phyloP scores from a whole-genome alignment of 2,329 filamentous ascomycete genomes.

The Fusarium fujikuroi region DNA sequence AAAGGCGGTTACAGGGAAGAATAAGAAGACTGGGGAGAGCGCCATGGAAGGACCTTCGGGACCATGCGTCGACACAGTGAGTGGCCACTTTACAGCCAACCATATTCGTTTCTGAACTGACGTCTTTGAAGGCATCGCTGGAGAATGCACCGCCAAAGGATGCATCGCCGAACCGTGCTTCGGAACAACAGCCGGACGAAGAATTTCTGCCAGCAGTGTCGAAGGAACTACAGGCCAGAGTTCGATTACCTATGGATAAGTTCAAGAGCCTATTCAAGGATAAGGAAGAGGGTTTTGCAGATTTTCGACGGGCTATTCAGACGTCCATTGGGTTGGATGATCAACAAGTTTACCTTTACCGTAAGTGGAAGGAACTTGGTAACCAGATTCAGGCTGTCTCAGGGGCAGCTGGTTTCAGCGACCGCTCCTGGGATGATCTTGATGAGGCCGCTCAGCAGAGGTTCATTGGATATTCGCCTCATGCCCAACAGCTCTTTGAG shows the following conservation, averaged over 20 bases:
- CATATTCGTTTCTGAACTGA: not conserved
- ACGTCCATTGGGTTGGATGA: fast-evolving
- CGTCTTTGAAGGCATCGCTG: not conserved
- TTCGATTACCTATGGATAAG: too few relatives aligned
- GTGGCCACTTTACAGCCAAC: not conserved
- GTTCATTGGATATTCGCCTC: not conserved
- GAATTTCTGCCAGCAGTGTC: not conserved
- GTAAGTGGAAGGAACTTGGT: fast-evolving
- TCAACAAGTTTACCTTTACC: not conserved
- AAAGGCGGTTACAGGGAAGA: fast-evolving
- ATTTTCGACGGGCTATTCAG: not conserved
- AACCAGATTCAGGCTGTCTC: not conserved
- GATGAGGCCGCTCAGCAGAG: not conserved
- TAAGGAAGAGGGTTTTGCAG: not conserved
- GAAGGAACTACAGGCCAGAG: too few relatives aligned
- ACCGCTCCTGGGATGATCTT: not conserved
- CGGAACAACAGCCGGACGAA: not conserved
- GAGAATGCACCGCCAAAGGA: not conserved
- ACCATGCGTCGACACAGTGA: not conserved
- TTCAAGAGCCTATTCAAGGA: too few relatives aligned
- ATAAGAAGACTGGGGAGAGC: fast-evolving
- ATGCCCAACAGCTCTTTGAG: not conserved
- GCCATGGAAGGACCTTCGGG: not conserved
- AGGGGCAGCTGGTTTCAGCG: fast-evolving
- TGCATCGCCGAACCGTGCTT: not conserved